These are phyloP conservation scores for Herpetomonas tarakana DNA, from an alignment of 208 protist species.

Conservation along the genomic window DNA sequence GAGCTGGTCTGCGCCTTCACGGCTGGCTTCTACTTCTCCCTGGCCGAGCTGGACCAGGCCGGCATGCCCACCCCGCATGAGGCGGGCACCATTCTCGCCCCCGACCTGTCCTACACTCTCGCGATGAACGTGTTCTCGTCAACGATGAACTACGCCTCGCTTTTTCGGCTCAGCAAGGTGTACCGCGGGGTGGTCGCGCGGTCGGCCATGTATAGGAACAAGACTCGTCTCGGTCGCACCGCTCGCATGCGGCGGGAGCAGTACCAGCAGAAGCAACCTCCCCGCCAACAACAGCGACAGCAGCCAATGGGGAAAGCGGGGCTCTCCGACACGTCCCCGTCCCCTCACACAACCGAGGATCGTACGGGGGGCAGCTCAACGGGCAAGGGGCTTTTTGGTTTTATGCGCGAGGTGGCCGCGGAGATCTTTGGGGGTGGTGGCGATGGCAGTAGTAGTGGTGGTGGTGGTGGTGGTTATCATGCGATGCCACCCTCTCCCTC, in stretches of 20 bases:
- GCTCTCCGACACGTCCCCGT: too few relatives aligned
- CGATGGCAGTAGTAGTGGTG: not conserved
- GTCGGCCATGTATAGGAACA: not conserved
- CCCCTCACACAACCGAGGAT: too few relatives aligned
- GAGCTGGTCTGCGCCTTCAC: constrained; percentile 60
- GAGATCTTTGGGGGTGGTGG: not conserved
- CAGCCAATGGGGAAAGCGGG: too few relatives aligned
- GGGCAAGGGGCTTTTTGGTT: not conserved
- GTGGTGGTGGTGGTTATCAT: constrained; percentile 6
- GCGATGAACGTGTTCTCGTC: constrained; percentile 41
- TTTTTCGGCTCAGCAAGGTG: constrained; percentile 39
- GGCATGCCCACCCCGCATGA: constrained; percentile 25
- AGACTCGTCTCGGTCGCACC: not conserved
- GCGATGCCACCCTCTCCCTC: constrained; percentile 19
- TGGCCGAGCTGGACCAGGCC: constrained; percentile 33
- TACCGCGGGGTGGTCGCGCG: constrained; percentile 22
- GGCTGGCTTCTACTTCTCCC: constrained; percentile 21
- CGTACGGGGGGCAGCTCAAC: too few relatives aligned
- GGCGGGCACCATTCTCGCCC: constrained; percentile 13
- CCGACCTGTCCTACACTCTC: constrained; percentile 34
- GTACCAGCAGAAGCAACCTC: not conserved
- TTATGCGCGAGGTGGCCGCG: not conserved
- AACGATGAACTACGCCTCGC: constrained; percentile 35
- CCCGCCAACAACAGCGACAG: not conserved
- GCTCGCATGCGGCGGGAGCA: not conserved